Evolutionary conservation across 345 rosid genomes (phyloP).

Genomic region (Lepidium africanum): DNA sequence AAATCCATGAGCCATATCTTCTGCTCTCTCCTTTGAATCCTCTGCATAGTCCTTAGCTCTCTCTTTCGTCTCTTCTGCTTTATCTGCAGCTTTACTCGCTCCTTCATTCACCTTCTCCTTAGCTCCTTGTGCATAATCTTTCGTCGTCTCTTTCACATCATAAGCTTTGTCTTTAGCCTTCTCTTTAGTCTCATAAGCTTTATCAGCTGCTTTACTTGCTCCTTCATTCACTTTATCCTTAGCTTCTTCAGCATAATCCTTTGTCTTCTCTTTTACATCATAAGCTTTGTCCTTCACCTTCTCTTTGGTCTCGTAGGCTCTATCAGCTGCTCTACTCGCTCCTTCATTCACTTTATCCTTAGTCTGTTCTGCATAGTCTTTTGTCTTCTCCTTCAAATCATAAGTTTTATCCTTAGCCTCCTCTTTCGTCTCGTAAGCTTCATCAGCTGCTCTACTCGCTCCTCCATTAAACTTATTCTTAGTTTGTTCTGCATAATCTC

Average conservation of each 20-base stretch:
- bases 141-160: constrained; percentile 11
- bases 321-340: constrained; percentile 18
- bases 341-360: constrained; percentile 7
- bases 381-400: not conserved
- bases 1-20: constrained; percentile 19
- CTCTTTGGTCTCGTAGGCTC: constrained; percentile 4
- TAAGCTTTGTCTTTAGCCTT: constrained; percentile 11
- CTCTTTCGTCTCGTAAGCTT: not conserved
- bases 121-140: not conserved
- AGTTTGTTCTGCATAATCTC: not conserved
- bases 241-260: not conserved
- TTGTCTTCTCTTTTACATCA: not conserved
- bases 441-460: not conserved
- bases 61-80: not conserved
- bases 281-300: constrained; percentile 1
- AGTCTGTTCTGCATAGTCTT: not conserved
- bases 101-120: constrained; percentile 12
- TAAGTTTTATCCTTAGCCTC: not conserved
- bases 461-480: not conserved
- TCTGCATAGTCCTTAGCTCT: constrained; percentile 9
- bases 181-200: constrained; percentile 10
- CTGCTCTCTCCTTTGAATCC: constrained; percentile 17
- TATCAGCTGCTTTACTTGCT: constrained; percentile 13
- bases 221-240: constrained; percentile 18
- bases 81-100: not conserved